phyloP scores from a whole-genome alignment of 257 asterid species.

The Phtheirospermum japonicum region DNA sequence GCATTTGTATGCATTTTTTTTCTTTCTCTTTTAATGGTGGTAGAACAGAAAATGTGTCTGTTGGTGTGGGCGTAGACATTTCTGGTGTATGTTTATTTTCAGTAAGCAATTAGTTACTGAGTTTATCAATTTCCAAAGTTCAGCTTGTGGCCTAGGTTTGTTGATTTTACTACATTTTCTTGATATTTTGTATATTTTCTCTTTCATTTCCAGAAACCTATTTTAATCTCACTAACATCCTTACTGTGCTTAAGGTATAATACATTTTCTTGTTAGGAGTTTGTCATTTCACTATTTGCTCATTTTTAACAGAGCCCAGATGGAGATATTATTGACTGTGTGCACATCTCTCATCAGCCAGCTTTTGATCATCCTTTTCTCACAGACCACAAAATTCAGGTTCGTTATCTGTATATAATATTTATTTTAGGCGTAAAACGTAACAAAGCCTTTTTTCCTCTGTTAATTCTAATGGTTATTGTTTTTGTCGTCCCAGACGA shows the following conservation, averaged over 20 bases:
- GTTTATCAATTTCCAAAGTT: not conserved
- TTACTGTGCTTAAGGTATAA: not conserved
- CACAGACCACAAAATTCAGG: conserved; percentile 84
- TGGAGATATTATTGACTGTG: conserved; percentile 75
- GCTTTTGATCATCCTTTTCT: conserved; percentile 81
- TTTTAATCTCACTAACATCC: not conserved
- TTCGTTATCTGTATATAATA: conserved; percentile 6
- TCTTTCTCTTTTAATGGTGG: not conserved
- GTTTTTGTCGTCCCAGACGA: conserved; percentile 32
- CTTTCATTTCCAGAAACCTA: not conserved
- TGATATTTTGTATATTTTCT: not conserved
- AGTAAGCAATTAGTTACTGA: not conserved
- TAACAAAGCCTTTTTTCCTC: not conserved
- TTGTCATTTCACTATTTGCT: not conserved
- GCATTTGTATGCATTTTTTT: not conserved
- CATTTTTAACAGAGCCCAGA: conserved; percentile 57
- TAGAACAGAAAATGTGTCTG: not conserved
- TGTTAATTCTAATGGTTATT: conserved; percentile 4
- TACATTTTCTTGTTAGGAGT: not conserved
- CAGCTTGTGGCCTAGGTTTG: not conserved
- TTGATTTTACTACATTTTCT: not conserved
- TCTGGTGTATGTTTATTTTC: not conserved
- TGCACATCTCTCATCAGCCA: conserved; percentile 65
- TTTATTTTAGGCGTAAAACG: no score
- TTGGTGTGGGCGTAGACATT: not conserved